phyloP scores from a whole-genome alignment of 1,284 basidiomycete genomes.

The Cutaneotrichosporon daszewskae region DNA sequence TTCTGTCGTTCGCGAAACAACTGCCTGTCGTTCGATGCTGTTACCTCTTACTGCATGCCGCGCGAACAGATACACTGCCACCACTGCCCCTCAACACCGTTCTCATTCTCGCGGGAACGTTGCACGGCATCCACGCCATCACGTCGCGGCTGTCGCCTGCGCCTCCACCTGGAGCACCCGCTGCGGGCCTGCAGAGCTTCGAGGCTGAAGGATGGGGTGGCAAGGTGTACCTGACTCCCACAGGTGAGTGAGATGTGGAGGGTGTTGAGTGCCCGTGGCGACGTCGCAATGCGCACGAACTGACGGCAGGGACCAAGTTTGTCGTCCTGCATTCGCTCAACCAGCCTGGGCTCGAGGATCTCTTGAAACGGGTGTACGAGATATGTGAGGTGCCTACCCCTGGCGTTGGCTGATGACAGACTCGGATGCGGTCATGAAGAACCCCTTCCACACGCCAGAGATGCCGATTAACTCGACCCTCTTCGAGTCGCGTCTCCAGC shows the following conservation, averaged over 20 bases:
- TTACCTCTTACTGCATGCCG: too few species aligned
- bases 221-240: constrained; percentile 67
- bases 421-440: constrained; percentile 94
- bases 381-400: constrained; percentile 55
- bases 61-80: constrained; percentile 69
- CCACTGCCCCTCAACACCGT: constrained; percentile 92
- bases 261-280: too few species aligned
- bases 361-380: constrained; percentile 79
- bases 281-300: too few species aligned
- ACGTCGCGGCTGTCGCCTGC: constrained; percentile 84
- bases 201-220: constrained; percentile 70
- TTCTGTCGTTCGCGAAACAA: background rate
- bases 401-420: constrained; percentile 24
- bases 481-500: constrained; percentile 64
- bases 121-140: constrained; percentile 98
- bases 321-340: constrained; percentile 73
- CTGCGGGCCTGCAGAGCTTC: constrained; percentile 77
- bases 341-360: constrained; percentile 57
- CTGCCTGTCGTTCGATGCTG: background rate
- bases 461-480: constrained; percentile 93
- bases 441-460: constrained; percentile 96
- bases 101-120: constrained; percentile 90
- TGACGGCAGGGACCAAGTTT: constrained; percentile 82
- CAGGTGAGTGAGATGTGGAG: constrained; percentile 67
- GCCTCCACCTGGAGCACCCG: constrained; percentile 72